Evolutionary conservation across 23 red algal genomes (phyloP).

Genomic region (Gracilaria caudata): DNA sequence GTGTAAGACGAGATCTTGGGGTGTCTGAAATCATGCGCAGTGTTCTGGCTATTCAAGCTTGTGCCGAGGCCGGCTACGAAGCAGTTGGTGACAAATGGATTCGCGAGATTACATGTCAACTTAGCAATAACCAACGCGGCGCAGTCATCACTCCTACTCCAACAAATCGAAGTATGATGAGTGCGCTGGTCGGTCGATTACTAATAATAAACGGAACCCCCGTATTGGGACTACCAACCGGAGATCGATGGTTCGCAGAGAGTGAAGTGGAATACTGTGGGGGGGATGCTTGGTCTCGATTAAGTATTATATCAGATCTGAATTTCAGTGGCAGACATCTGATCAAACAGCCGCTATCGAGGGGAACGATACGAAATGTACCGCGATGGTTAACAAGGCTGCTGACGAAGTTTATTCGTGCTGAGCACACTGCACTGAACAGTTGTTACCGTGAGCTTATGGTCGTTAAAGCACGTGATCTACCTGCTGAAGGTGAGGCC

Average conservation of each 20-base stretch:
- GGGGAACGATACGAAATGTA: conserved; percentile 8
- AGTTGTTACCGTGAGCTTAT: conserved; percentile 2
- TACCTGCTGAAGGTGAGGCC: neutral
- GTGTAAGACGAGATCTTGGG: neutral
- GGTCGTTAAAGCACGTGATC: neutral
- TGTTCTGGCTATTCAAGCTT: conserved; percentile 9
- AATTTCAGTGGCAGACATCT: conserved; percentile 33
- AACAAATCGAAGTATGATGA: conserved; percentile 8
- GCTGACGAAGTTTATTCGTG: conserved; percentile 25
- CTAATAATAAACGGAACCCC: conserved; percentile 18
- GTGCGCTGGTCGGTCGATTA: neutral
- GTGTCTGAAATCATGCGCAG: conserved; percentile 9
- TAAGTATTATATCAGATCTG: conserved; percentile 19
- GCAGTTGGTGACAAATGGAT: conserved; percentile 32
- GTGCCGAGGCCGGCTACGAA: conserved; percentile 25
- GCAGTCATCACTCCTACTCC: conserved; percentile 6
- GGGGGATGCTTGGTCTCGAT: neutral
- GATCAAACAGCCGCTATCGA: conserved; percentile 3
- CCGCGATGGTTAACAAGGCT: conserved; percentile 19
- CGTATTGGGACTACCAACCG: neutral
- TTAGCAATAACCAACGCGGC: neutral
- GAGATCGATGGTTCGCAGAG: conserved; percentile 18
- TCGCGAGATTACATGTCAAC: conserved; percentile 3
- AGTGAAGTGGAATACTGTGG: conserved; percentile 9
- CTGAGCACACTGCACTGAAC: neutral